These are phyloP conservation scores for Panus rudis DNA, from an alignment of 768 basidiomycete species.

Conservation along the genomic window DNA sequence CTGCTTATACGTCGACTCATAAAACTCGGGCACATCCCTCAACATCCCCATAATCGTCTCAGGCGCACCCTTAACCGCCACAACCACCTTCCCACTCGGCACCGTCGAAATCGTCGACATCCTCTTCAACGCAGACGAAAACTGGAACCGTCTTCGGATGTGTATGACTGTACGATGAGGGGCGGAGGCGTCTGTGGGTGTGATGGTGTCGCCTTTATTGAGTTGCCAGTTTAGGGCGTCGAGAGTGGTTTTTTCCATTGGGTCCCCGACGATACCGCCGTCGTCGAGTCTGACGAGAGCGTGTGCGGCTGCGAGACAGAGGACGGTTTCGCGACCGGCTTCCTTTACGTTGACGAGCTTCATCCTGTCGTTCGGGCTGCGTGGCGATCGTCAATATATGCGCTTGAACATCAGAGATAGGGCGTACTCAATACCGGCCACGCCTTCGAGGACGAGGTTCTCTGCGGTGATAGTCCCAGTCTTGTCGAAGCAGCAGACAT, in stretches of 20 bases:
- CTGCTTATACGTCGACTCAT: slow-evolving; percentile 94
- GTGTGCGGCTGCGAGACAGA: slow-evolving; percentile 90
- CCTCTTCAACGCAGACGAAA: slow-evolving; percentile 93
- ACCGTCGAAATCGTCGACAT: slow-evolving; percentile 87
- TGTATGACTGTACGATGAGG: slow-evolving; percentile 53
- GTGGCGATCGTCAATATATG: not conserved
- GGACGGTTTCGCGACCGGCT: slow-evolving; percentile 67
- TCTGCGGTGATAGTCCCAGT: slow-evolving; percentile 98
- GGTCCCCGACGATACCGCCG: slow-evolving; percentile 91
- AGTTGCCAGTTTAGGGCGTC: slow-evolving; percentile 89
- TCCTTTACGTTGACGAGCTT: slow-evolving; percentile 77
- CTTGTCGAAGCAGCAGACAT: slow-evolving; percentile 99
- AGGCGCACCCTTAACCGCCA: slow-evolving; percentile 92
- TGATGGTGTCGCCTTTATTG: slow-evolving; percentile 64
- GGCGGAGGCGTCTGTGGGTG: slow-evolving; percentile 44
- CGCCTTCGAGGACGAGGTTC: slow-evolving; percentile 88
- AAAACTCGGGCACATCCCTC: slow-evolving; percentile 58
- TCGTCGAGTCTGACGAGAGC: slow-evolving; percentile 93
- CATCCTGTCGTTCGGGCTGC: slow-evolving; percentile 49
- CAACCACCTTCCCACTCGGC: slow-evolving; percentile 51
- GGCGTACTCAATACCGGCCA: slow-evolving; percentile 89
- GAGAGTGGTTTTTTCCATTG: slow-evolving; percentile 97
- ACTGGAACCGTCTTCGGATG: slow-evolving; percentile 92
- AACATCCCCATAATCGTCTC: slow-evolving; percentile 95
- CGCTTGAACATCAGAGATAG: too few relatives aligned